Evolutionary conservation across 148 eudicot species (phyloP).

Genomic region (Amaranthus cruentus): DNA sequence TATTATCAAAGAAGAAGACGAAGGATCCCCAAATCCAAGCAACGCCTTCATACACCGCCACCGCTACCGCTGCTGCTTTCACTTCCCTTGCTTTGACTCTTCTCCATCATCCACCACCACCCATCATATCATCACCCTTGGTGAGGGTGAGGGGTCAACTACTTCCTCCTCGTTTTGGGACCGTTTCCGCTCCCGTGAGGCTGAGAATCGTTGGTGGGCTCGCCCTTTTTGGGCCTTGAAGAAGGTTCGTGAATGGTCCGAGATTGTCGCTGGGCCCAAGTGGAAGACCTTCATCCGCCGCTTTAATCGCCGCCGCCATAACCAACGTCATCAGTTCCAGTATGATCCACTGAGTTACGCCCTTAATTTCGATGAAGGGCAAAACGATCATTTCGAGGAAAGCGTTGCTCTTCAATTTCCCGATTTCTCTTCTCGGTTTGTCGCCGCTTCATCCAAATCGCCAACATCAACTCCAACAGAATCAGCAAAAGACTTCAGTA

Average conservation of each 20-base stretch:
- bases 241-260: slow-evolving; percentile 87
- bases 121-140: slow-evolving; percentile 1
- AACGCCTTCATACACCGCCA: slow-evolving; percentile 12
- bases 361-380: slow-evolving; percentile 71
- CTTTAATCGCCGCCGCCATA: slow-evolving; percentile 33
- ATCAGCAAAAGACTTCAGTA: slow-evolving; percentile 32
- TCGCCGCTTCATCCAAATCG: slow-evolving; percentile 8
- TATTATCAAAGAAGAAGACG: neutral
- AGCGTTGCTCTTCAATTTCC: slow-evolving; percentile 33
- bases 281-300: slow-evolving; percentile 85
- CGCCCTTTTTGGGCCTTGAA: slow-evolving; percentile 40
- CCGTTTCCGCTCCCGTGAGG: slow-evolving; percentile 18
- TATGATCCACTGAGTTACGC: slow-evolving; percentile 78
- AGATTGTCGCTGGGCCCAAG: slow-evolving; percentile 68
- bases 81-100: slow-evolving; percentile 15
- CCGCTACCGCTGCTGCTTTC: slow-evolving; percentile 31
- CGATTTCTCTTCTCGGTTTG: slow-evolving; percentile 48
- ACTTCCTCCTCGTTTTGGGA: slow-evolving; percentile 18
- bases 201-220: slow-evolving; percentile 30
- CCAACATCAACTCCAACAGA: slow-evolving; percentile 15
- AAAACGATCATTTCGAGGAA: slow-evolving; percentile 33
- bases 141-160: neutral
- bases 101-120: neutral
- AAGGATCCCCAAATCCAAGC: slow-evolving; percentile 2
- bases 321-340: slow-evolving; percentile 34